Conservation (phyloP, 108 stramenopile species). For the Thalassiosira profunda region DNA sequence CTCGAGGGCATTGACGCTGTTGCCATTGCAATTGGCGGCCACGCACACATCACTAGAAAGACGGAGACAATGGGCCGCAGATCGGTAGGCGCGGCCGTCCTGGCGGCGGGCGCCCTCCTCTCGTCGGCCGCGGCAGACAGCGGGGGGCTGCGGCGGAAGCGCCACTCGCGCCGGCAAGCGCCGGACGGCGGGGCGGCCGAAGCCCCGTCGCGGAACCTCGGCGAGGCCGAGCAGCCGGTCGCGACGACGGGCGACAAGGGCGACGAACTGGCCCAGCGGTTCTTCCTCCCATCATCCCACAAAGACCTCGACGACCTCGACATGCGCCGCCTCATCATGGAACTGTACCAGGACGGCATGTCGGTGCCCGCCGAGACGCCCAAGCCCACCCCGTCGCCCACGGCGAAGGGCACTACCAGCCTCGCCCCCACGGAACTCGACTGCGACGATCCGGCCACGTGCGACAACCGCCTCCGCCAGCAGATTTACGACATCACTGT, state of each 20-base stretch:
- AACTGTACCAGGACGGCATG: slow-evolving; percentile 18
- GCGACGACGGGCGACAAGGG: not conserved
- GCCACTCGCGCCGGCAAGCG: not conserved
- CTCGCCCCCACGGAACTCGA: slow-evolving; percentile 27
- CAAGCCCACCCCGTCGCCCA: slow-evolving; percentile 1
- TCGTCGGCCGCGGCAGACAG: not conserved
- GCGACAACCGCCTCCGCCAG: slow-evolving; percentile 36
- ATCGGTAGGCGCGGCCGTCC: slow-evolving; percentile 3
- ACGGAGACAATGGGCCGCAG: not conserved
- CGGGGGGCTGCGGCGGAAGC: slow-evolving; percentile 22
- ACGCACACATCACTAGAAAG: not conserved
- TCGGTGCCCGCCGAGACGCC: not conserved
- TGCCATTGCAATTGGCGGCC: no score
- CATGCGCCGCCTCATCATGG: slow-evolving; percentile 13
- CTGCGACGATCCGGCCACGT: slow-evolving; percentile 36
- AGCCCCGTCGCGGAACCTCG: slow-evolving; percentile 1
- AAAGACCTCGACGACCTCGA: slow-evolving; percentile 18
- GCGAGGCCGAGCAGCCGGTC: slow-evolving; percentile 4
- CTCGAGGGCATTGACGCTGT: no score
- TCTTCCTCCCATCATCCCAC: slow-evolving; percentile 19
- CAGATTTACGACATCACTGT: slow-evolving; percentile 31
- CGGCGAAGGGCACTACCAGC: not conserved
- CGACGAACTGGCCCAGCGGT: slow-evolving; percentile 9
- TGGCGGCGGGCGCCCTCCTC: not conserved
- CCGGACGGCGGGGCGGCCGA: not conserved